Conservation (phyloP, 2,329 filamentous ascomycete genomes). For the Aspergillus vadensis region DNA sequence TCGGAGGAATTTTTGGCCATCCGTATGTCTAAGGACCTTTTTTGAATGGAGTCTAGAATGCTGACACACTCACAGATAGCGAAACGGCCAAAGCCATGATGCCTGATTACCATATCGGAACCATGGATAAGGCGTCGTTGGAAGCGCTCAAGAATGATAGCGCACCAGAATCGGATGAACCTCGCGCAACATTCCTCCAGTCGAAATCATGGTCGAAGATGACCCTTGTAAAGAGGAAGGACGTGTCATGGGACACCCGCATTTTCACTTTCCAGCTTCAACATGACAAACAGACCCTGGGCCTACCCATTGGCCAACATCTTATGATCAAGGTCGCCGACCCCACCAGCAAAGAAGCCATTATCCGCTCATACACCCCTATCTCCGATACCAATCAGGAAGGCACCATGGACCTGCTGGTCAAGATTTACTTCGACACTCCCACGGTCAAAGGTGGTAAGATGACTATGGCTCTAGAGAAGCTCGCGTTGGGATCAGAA, state of each 20-base stretch:
- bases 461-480: conserved; percentile 80
- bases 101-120: conserved; percentile 79
- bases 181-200: conserved; percentile 68
- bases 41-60: not conserved
- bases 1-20: conserved; percentile 92
- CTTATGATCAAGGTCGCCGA: conserved; percentile 80
- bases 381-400: conserved; percentile 64
- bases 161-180: conserved; percentile 45
- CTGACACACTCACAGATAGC: conserved; percentile 64
- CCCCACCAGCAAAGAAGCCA: conserved; percentile 65
- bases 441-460: conserved; percentile 64
- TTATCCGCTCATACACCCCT: conserved; percentile 86
- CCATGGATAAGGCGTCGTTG: conserved; percentile 64
- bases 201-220: conserved; percentile 73
- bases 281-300: conserved; percentile 68
- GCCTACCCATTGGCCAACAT: conserved; percentile 82
- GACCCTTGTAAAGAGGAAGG: conserved; percentile 66
- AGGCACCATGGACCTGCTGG: conserved; percentile 71
- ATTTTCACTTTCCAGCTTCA: conserved; percentile 81
- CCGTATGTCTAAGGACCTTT: conserved; percentile 59
- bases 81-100: conserved; percentile 93
- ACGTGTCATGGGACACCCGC: conserved; percentile 74
- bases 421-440: conserved; percentile 77
- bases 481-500: conserved; percentile 68
- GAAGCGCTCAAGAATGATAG: conserved; percentile 55